Evolutionary conservation across 768 basidiomycete species (phyloP).

Genomic region (Rhodotorula paludigena): DNA sequence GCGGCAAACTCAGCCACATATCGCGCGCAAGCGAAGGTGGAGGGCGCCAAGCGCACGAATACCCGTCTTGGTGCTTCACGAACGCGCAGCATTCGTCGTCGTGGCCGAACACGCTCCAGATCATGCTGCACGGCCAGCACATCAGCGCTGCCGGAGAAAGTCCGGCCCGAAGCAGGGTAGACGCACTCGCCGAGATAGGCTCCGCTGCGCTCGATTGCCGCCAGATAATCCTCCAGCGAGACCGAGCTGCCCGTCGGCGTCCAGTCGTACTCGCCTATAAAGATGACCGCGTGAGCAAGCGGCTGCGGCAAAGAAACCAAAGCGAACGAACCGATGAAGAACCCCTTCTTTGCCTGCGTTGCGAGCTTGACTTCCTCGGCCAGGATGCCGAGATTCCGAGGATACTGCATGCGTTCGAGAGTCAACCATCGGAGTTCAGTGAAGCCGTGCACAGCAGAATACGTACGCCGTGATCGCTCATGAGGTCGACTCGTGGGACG

Average conservation of each 20-base stretch:
- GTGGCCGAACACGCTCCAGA: conserved; percentile 26
- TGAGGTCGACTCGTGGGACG: conserved; percentile 12
- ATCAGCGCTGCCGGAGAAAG: too few species aligned
- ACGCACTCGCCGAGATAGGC: conserved; percentile 23
- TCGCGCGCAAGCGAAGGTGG: too few species aligned
- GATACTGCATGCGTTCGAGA: conserved; percentile 1
- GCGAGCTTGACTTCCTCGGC: conserved; percentile 12
- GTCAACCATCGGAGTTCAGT: background rate
- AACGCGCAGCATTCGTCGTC: conserved; percentile 28
- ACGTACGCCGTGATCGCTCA: conserved; percentile 27
- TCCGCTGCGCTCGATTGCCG: conserved; percentile 6
- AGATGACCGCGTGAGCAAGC: fast-evolving
- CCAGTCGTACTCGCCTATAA: conserved; percentile 34
- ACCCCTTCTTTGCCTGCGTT: conserved; percentile 4
- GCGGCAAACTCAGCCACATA: background rate
- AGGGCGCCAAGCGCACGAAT: background rate
- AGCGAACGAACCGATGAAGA: conserved; percentile 21
- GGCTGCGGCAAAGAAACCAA: background rate
- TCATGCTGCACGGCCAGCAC: conserved; percentile 6
- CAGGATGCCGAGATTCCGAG: conserved; percentile 24
- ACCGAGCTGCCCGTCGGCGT: background rate
- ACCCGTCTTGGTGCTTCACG: conserved; percentile 15
- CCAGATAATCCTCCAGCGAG: conserved; percentile 15
- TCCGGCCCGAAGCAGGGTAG: too few species aligned
- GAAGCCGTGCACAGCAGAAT: background rate